phyloP scores from a whole-genome alignment of 2,329 filamentous ascomycete species.

The Sporothrix dimorphospora region DNA sequence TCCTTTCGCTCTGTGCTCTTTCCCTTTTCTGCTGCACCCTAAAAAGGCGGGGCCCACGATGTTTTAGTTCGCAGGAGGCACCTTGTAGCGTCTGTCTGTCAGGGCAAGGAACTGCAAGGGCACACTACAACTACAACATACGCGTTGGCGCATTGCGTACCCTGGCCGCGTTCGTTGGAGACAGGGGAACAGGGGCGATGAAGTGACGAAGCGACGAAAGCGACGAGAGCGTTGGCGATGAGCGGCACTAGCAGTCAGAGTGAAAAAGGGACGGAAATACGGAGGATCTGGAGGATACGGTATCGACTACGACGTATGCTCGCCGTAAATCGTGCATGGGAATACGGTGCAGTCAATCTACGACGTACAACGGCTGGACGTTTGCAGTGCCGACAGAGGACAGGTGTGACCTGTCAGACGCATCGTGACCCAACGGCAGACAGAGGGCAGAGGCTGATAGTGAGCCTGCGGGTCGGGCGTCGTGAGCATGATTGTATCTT shows the following conservation, averaged over 20 bases:
- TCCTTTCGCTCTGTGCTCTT: background rate
- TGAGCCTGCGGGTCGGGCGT: background rate
- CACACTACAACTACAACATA: no score
- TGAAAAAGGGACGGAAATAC: no score
- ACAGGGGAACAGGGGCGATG: background rate
- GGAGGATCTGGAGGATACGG: background rate
- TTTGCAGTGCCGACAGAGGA: conserved; percentile 10
- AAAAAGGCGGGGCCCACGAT: background rate
- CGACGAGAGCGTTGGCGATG: background rate
- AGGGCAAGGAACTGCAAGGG: conserved; percentile 13
- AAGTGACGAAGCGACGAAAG: background rate
- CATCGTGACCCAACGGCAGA: background rate
- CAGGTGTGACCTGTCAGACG: conserved; percentile 17
- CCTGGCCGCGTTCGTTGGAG: conserved; percentile 9
- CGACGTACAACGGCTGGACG: background rate
- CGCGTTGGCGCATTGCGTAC: conserved; percentile 8
- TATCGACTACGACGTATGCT: background rate
- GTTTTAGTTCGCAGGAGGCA: background rate
- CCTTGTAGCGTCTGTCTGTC: background rate
- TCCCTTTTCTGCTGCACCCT: background rate
- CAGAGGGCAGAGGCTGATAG: background rate
- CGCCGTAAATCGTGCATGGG: background rate
- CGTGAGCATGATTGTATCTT: conserved; percentile 3
- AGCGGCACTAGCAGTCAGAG: no score
- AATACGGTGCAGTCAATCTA: background rate